These are phyloP conservation scores for Didymella glomerata DNA, from an alignment of 2,329 filamentous ascomycete genomes.

Conservation along the genomic window DNA sequence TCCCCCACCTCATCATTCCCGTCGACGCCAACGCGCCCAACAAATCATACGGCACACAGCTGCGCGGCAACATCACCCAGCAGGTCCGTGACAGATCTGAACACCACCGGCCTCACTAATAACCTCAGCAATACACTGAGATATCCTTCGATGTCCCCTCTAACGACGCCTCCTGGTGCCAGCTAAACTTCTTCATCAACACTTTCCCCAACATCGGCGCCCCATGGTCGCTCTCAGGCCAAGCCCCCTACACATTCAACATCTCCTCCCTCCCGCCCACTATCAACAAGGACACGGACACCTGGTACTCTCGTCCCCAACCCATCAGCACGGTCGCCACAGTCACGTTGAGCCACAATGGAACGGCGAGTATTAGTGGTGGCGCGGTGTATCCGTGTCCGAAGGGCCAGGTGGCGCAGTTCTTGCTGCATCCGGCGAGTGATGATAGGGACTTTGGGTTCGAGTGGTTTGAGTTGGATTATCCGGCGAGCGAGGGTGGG, in stretches of 20 bases:
- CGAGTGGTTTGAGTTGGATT: conserved; percentile 45
- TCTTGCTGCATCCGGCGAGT: conserved; percentile 36
- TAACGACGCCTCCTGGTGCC: conserved; percentile 36
- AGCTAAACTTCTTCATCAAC: conserved; percentile 40
- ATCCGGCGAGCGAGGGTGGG: conserved; percentile 28
- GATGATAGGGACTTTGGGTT: conserved; percentile 28
- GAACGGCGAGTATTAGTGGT: conserved; percentile 21
- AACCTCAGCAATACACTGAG: conserved; percentile 29
- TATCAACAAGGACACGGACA: conserved; percentile 41
- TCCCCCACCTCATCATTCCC: conserved; percentile 48
- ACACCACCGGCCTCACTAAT: not conserved
- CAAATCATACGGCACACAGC: conserved; percentile 35
- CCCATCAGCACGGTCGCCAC: conserved; percentile 28
- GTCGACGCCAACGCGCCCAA: conserved; percentile 34
- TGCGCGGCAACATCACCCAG: conserved; percentile 32
- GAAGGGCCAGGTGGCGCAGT: conserved; percentile 38
- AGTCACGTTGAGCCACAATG: conserved; percentile 27
- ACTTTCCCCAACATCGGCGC: conserved; percentile 27
- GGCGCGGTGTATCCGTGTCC: conserved; percentile 33
- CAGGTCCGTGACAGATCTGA: conserved; percentile 15
- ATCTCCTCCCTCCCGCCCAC: conserved; percentile 31
- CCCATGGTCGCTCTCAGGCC: conserved; percentile 32
- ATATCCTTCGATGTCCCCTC: conserved; percentile 45
- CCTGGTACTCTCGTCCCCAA: conserved; percentile 39
- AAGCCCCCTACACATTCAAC: conserved; percentile 36